phyloP scores from a whole-genome alignment of 2,329 filamentous ascomycete species.

The Claviceps cyperi region DNA sequence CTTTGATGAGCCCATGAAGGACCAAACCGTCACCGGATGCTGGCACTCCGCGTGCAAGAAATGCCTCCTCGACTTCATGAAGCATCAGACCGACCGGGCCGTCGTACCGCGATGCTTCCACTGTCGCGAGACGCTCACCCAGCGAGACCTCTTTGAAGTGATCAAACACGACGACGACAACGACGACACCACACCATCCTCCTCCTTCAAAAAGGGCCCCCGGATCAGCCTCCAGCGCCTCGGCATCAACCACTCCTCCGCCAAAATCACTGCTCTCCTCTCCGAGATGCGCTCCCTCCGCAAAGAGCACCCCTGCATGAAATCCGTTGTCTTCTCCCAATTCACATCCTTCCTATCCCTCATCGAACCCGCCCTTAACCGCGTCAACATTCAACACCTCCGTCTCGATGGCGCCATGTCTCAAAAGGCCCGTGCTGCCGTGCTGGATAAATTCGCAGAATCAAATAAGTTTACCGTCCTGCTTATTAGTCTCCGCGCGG shows the following conservation, averaged over 20 bases:
- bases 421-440: constrained; percentile 68
- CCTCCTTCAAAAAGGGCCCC: constrained; percentile 21
- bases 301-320: constrained; percentile 51
- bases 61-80: constrained; percentile 80
- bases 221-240: constrained; percentile 47
- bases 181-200: constrained; percentile 12
- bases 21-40: constrained; percentile 87
- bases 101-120: constrained; percentile 75
- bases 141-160: constrained; percentile 82
- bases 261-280: constrained; percentile 75
- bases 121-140: constrained; percentile 70
- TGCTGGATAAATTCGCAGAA: constrained; percentile 58
- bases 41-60: constrained; percentile 97
- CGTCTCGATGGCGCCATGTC: constrained; percentile 84
- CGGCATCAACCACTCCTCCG: constrained; percentile 56
- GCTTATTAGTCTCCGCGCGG: constrained; percentile 72
- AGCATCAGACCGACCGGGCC: constrained; percentile 66
- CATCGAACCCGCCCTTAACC: constrained; percentile 65
- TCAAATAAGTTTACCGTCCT: constrained; percentile 52
- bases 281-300: constrained; percentile 57
- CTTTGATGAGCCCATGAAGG: constrained; percentile 86
- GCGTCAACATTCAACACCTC: constrained; percentile 62
- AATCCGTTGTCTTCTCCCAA: constrained; percentile 90
- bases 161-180: constrained; percentile 54
- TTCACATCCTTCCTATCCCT: constrained; percentile 94